Evolutionary conservation across 2,329 filamentous ascomycete species (phyloP).

Genomic region (Colletotrichum kahawae): DNA sequence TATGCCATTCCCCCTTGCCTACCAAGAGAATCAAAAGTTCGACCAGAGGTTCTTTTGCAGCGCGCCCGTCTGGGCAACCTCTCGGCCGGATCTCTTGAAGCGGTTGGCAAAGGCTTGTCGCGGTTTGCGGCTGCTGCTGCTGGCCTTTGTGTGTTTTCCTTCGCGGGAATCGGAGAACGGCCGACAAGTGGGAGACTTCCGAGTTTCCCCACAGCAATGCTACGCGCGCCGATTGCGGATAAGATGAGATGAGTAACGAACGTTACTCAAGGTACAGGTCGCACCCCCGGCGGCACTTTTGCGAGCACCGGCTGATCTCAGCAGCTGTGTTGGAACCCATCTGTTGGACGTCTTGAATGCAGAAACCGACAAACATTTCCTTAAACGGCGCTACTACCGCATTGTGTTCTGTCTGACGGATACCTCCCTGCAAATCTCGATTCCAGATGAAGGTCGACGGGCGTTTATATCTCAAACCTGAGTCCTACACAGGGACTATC

Average conservation of each 20-base stretch:
- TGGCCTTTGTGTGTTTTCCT: not conserved
- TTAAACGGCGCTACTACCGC: not conserved
- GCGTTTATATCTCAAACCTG: not conserved
- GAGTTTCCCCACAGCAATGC: not conserved
- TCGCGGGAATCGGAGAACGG: not conserved
- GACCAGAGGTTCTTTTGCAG: not conserved
- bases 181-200: not conserved
- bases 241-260: not conserved
- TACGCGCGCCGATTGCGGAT: not conserved
- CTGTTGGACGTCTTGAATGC: not conserved
- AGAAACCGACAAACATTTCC: not conserved
- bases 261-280: not conserved
- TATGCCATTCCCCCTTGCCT: not conserved
- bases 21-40: conserved; percentile 13
- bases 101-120: conserved; percentile 7
- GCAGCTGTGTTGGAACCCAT: not conserved
- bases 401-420: not conserved
- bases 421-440: not conserved
- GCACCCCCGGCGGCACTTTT: not conserved
- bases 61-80: not conserved
- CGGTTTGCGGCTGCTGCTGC: not conserved
- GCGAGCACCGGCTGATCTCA: not conserved
- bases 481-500: not conserved
- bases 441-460: not conserved
- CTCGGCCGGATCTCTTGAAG: conserved; percentile 9